phyloP scores from a whole-genome alignment of 768 basidiomycete genomes.

The Russula brevipes region DNA sequence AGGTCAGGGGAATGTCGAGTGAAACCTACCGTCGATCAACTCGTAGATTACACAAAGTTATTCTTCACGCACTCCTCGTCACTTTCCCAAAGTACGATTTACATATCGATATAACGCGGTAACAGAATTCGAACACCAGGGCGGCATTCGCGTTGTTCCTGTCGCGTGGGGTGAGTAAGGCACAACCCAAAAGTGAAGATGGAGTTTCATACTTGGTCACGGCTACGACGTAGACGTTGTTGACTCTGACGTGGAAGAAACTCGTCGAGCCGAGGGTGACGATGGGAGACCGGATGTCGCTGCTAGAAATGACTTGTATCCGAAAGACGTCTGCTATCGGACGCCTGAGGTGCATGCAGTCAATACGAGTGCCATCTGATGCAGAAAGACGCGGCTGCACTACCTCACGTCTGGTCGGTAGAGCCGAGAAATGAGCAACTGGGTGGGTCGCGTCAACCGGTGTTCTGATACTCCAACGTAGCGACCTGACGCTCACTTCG shows the following conservation, averaged over 20 bases:
- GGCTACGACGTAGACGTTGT: slow-evolving; percentile 92
- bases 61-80: slow-evolving; percentile 99
- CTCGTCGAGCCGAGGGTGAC: slow-evolving; percentile 97
- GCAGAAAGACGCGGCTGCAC: not conserved
- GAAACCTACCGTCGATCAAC: slow-evolving; percentile 80
- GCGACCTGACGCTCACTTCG: slow-evolving; percentile 53
- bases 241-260: slow-evolving; percentile 96
- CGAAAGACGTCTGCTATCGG: slow-evolving; percentile 97
- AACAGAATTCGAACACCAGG: slow-evolving; percentile 95
- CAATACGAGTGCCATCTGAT: not conserved
- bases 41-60: slow-evolving; percentile 99
- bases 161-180: not conserved
- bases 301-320: slow-evolving; percentile 98
- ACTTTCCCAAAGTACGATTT: slow-evolving; percentile 98
- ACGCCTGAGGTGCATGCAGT: slow-evolving; percentile 52
- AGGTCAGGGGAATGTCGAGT: not conserved
- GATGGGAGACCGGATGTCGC: slow-evolving; percentile 94
- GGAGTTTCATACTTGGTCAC: slow-evolving; percentile 73
- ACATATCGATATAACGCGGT: slow-evolving; percentile 91
- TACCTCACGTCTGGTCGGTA: slow-evolving; percentile 98
- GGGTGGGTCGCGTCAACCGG: slow-evolving; percentile 14
- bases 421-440: slow-evolving; percentile 94
- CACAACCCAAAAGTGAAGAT: not conserved
- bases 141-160: slow-evolving; percentile 98
- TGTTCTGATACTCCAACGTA: not conserved